Percentiles rank a stretch among this genome's conserved stretches.
These are phyloP conservation scores for Albugo laibachii DNA, from an alignment of 352 stramenopile species.

Conservation along the genomic window DNA sequence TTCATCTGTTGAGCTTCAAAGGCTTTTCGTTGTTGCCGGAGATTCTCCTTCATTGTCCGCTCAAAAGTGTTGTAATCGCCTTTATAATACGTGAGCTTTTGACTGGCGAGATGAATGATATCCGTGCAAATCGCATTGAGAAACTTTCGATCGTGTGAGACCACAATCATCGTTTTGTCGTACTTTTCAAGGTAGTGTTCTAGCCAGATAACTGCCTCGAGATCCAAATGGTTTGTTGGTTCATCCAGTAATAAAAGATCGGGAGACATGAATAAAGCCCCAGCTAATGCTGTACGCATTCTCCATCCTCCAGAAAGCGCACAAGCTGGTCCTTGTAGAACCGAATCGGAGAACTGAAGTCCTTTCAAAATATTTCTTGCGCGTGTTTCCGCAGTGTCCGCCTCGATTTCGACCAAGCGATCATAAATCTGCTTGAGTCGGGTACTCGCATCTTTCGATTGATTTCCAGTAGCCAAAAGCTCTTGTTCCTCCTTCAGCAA, in stretches of 20 bases:
- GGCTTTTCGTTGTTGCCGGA: slow-evolving; percentile 84
- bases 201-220: slow-evolving; percentile 84
- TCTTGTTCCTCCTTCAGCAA: slow-evolving; percentile 88
- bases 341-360: slow-evolving; percentile 85
- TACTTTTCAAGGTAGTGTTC: slow-evolving; percentile 84
- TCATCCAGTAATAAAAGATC: slow-evolving; percentile 92
- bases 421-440: slow-evolving; percentile 72
- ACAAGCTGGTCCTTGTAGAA: slow-evolving; percentile 81
- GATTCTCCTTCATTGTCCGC: slow-evolving; percentile 82
- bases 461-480: slow-evolving; percentile 45
- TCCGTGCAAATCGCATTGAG: slow-evolving; percentile 94
- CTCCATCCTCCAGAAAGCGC: slow-evolving; percentile 87
- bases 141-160: slow-evolving; percentile 93
- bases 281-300: slow-evolving; percentile 88
- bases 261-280: slow-evolving; percentile 87
- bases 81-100: slow-evolving; percentile 87
- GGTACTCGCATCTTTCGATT: slow-evolving; percentile 19
- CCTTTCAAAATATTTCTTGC: slow-evolving; percentile 84
- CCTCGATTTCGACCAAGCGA: slow-evolving; percentile 77
- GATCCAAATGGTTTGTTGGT: slow-evolving; percentile 84
- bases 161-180: slow-evolving; percentile 86
- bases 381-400: slow-evolving; percentile 78
- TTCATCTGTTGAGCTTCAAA: slow-evolving; percentile 79
- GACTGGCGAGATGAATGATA: slow-evolving; percentile 83
- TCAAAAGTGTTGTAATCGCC: slow-evolving; percentile 96